These are phyloP conservation scores for Rutstroemia sp. DNA, from an alignment of 2,329 filamentous ascomycete genomes.

Conservation along the genomic window DNA sequence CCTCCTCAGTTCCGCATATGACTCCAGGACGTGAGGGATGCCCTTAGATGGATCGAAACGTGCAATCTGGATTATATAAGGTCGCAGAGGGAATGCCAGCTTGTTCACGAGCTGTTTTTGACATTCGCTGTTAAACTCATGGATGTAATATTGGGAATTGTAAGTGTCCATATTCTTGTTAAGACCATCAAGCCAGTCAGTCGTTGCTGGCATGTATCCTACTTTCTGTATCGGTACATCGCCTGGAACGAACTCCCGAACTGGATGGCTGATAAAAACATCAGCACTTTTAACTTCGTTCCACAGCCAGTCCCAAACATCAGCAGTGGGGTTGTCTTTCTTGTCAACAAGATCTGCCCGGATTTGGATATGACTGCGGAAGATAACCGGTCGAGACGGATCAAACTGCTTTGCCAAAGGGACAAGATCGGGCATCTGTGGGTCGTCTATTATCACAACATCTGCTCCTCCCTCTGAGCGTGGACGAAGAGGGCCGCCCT, in stretches of 20 bases:
- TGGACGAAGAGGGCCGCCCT: too few relatives aligned
- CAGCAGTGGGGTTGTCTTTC: constrained; percentile 57
- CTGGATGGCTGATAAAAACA: constrained; percentile 75
- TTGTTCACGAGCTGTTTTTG: too few relatives aligned
- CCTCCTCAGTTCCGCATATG: too few relatives aligned
- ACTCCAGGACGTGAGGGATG: too few relatives aligned
- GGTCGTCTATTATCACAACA: too few relatives aligned
- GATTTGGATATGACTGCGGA: constrained; percentile 78
- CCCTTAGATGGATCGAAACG: too few relatives aligned
- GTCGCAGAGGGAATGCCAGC: too few relatives aligned
- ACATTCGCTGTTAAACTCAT: too few relatives aligned
- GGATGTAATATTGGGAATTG: constrained; percentile 43
- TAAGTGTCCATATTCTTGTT: constrained; percentile 68
- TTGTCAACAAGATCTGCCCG: constrained; percentile 63
- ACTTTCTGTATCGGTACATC: constrained; percentile 60
- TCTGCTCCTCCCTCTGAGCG: too few relatives aligned
- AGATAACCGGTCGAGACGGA: constrained; percentile 69
- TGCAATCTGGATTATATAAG: too few relatives aligned
- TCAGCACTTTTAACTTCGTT: constrained; percentile 34
- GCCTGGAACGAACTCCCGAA: constrained; percentile 65
- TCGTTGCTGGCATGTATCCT: constrained; percentile 71
- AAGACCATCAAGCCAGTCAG: constrained; percentile 74
- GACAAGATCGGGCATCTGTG: constrained; percentile 69
- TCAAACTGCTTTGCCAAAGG: constrained; percentile 65
- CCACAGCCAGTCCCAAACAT: constrained; percentile 73